Evolutionary conservation across 73 alveolate species (phyloP).

Genomic region (Urostyla sp.): DNA sequence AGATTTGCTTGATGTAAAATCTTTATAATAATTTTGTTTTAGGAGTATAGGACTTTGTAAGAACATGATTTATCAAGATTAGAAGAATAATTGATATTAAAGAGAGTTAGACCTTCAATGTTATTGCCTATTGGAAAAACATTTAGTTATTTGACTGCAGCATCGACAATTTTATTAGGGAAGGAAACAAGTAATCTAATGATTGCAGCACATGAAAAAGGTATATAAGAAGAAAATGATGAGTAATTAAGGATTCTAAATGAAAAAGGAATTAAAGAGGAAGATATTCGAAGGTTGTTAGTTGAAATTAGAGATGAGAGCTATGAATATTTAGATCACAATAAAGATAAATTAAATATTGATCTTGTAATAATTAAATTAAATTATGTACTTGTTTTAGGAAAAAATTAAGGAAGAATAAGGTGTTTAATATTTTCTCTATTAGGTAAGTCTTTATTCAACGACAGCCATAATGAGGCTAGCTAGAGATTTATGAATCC

Average conservation of each 20-base stretch:
- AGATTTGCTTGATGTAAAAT: conserved; percentile 19
- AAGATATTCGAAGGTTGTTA: conserved; percentile 16
- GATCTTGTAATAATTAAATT: conserved; percentile 7
- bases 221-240: conserved; percentile 40
- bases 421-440: background rate
- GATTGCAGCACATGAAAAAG: conserved; percentile 14
- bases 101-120: conserved; percentile 16
- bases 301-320: conserved; percentile 21
- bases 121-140: background rate
- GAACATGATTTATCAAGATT: background rate
- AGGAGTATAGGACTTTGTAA: conserved; percentile 12
- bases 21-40: background rate
- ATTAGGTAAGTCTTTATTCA: background rate
- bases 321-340: conserved; percentile 5
- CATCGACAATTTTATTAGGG: background rate
- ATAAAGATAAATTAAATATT: background rate
- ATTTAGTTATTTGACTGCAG: conserved; percentile 3
- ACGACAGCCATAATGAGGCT: conserved; percentile 37
- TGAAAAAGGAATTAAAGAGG: conserved; percentile 22
- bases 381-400: background rate
- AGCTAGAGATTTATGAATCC: conserved; percentile 8
- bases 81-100: conserved; percentile 9
- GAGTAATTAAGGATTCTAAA: conserved; percentile 36
- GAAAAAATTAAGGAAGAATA: conserved; percentile 8
- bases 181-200: background rate